These are phyloP conservation scores for Talaromyces pinophilus DNA, from an alignment of 2,329 filamentous ascomycete species.

Conservation along the genomic window DNA sequence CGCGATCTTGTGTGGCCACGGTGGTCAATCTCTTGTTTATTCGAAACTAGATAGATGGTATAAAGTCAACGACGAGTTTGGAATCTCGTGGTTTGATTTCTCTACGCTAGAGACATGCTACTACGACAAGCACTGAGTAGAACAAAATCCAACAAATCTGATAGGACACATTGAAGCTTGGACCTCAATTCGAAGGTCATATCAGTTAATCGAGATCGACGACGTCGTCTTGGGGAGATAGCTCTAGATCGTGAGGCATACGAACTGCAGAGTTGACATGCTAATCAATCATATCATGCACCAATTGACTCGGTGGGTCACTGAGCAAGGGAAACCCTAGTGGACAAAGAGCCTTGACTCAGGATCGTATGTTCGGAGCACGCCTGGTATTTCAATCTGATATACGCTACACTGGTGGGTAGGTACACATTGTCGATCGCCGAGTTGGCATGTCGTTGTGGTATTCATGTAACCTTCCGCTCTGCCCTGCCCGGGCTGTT, in stretches of 20 bases:
- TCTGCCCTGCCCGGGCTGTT: not conserved
- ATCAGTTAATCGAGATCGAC: not conserved
- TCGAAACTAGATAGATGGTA: not conserved
- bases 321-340: not conserved
- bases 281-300: not conserved
- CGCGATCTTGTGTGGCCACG: not conserved
- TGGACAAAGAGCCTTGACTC: not conserved
- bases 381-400: not conserved
- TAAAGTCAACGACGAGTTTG: not conserved
- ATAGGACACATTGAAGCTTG: not conserved
- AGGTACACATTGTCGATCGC: slow-evolving; percentile 2
- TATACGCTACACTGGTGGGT: not conserved
- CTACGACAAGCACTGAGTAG: not conserved
- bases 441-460: not conserved
- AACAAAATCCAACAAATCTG: not conserved
- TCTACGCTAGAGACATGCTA: not conserved
- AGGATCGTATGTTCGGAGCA: not conserved
- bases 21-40: not conserved
- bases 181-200: slow-evolving; percentile 1
- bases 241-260: not conserved
- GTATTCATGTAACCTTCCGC: not conserved
- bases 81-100: not conserved
- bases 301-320: not conserved
- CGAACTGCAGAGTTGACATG: not conserved
- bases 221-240: not conserved